Evolutionary conservation across 2,329 filamentous ascomycete genomes (phyloP).

Genomic region (Cladosporium oxysporum): DNA sequence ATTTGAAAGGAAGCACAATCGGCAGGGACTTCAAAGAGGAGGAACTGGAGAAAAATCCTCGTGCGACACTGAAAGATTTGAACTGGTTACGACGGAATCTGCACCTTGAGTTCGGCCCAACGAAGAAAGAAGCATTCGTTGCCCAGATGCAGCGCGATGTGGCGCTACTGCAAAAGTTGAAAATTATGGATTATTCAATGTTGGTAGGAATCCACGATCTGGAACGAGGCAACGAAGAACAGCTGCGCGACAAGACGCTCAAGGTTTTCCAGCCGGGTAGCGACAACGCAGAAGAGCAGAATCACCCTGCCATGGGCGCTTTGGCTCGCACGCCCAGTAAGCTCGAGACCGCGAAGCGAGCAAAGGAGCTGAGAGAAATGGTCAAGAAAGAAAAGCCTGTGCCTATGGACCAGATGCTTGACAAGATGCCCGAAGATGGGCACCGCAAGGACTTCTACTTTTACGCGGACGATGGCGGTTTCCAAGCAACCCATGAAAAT

Average conservation of each 20-base stretch:
- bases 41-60: slow-evolving; percentile 81
- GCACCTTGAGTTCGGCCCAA: slow-evolving; percentile 82
- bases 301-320: slow-evolving; percentile 17
- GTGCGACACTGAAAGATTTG: slow-evolving; percentile 91
- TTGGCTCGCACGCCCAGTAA: slow-evolving; percentile 91
- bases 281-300: slow-evolving; percentile 44
- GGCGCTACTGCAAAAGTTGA: slow-evolving; percentile 76
- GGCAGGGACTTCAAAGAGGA: slow-evolving; percentile 90
- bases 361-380: slow-evolving; percentile 84
- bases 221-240: slow-evolving; percentile 89
- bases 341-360: slow-evolving; percentile 86
- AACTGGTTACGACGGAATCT: slow-evolving; percentile 91
- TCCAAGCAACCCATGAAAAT: slow-evolving; percentile 89
- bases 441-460: slow-evolving; percentile 78
- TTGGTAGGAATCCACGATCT: slow-evolving; percentile 93
- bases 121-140: slow-evolving; percentile 85
- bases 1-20: slow-evolving; percentile 93
- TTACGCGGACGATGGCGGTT: slow-evolving; percentile 90
- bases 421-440: slow-evolving; percentile 84
- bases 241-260: slow-evolving; percentile 83
- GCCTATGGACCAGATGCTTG: slow-evolving; percentile 81
- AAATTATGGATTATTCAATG: slow-evolving; percentile 99
- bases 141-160: slow-evolving; percentile 89
- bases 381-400: slow-evolving; percentile 91
- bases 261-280: slow-evolving; percentile 92